These are phyloP conservation scores for Rhodotorula toruloides DNA, from an alignment of 768 basidiomycete species.

Conservation along the genomic window DNA sequence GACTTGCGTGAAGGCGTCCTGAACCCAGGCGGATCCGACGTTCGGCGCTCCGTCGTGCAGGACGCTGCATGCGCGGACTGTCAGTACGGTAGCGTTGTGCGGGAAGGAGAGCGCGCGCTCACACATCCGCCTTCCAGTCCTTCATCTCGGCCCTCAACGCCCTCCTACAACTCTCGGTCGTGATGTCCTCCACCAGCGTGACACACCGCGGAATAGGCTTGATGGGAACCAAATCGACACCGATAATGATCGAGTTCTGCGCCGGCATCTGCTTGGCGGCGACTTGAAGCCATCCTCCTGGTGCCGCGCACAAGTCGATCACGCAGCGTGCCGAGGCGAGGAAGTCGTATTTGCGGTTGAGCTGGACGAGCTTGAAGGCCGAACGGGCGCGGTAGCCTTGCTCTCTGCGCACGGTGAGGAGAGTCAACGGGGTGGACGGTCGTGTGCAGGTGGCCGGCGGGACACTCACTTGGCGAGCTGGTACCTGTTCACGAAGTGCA, in stretches of 20 bases:
- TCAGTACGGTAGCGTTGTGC: background rate
- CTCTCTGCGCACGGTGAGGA: constrained; percentile 60
- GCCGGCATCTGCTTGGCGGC: constrained; percentile 63
- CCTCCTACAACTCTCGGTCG: constrained; percentile 80
- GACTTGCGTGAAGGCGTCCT: constrained; percentile 94
- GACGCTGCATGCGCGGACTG: constrained; percentile 50
- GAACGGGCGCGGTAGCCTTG: constrained; percentile 99
- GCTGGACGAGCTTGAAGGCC: constrained; percentile 95
- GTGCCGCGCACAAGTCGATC: constrained; percentile 96
- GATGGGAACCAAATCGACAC: constrained; percentile 92
- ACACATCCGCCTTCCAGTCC: constrained; percentile 96
- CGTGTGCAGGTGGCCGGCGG: fast-evolving
- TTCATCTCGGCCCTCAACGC: constrained; percentile 81
- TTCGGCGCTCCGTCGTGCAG: constrained; percentile 99
- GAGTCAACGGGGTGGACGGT: fast-evolving
- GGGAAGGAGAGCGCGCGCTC: background rate
- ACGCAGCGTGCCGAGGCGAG: constrained; percentile 80
- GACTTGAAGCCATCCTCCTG: constrained; percentile 98
- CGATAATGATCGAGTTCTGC: constrained; percentile 50
- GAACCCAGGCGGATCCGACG: constrained; percentile 98
- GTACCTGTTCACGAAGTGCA: constrained; percentile 21
- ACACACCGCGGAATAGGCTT: constrained; percentile 88
- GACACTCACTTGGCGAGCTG: constrained; percentile 37
- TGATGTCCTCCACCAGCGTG: constrained; percentile 91
- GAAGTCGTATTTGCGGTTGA: constrained; percentile 96